Percentiles rank a stretch among this genome's conserved stretches.
These are phyloP conservation scores for Chaetomiaceae sp. DNA, from an alignment of 2,329 filamentous ascomycete genomes.

Conservation along the genomic window DNA sequence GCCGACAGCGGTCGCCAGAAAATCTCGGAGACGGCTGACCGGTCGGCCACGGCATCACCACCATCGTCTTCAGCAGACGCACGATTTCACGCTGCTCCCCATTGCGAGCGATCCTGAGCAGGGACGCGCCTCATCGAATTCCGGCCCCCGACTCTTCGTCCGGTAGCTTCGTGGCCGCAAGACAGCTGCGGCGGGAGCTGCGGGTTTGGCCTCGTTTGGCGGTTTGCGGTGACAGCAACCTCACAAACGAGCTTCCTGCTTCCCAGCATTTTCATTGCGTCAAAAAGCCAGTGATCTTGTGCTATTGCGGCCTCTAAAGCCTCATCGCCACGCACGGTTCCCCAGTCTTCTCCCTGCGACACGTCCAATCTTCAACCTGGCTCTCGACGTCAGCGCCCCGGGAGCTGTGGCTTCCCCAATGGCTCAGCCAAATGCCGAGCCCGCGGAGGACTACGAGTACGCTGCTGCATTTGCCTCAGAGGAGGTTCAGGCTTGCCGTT, in stretches of 20 bases:
- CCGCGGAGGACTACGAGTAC: constrained; percentile 61
- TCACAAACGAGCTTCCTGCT: neutral
- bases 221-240: constrained; percentile 5
- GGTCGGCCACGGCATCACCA: constrained; percentile 11
- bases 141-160: neutral
- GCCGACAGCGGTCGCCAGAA: constrained; percentile 26
- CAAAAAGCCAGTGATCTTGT: constrained; percentile 14
- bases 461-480: constrained; percentile 26
- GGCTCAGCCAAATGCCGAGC: constrained; percentile 61
- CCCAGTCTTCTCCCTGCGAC: constrained; percentile 1
- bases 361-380: constrained; percentile 48
- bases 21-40: constrained; percentile 17
- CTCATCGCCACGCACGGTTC: neutral
- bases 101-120: constrained; percentile 7
- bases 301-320: constrained; percentile 9
- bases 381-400: constrained; percentile 59
- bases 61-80: constrained; percentile 1
- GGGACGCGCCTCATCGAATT: constrained; percentile 5
- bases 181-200: neutral
- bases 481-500: neutral
- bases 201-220: constrained; percentile 1
- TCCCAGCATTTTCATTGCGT: constrained; percentile 16
- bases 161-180: neutral
- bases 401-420: constrained; percentile 59
- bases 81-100: neutral